phyloP scores from a whole-genome alignment of 1,139 yeast genomes.

The Scheffersomyces insectosa region DNA sequence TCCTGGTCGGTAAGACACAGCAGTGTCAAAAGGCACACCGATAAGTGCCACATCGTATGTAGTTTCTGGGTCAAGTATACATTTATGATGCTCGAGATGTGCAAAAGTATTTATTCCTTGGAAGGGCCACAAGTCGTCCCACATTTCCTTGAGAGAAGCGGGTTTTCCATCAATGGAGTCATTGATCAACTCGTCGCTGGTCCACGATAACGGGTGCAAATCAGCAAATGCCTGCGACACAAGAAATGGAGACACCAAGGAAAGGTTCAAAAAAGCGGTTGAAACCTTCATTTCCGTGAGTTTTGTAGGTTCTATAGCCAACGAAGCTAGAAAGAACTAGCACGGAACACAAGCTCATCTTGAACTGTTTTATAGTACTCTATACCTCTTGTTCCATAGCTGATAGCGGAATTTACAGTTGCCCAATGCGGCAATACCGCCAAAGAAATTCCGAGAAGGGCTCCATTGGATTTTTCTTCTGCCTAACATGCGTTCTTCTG shows the following conservation, averaged over 20 bases:
- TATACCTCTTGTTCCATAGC: neutral
- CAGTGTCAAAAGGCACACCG: conserved; percentile 81
- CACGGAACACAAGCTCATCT: neutral
- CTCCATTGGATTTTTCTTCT: too few species aligned
- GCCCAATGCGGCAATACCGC: conserved; percentile 2
- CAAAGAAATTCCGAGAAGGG: neutral
- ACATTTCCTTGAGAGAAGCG: conserved; percentile 49
- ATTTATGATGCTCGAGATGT: conserved; percentile 59
- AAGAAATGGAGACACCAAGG: neutral
- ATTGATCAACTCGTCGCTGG: neutral
- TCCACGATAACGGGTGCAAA: neutral
- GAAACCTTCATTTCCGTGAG: neutral
- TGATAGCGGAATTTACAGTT: neutral
- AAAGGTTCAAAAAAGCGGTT: neutral
- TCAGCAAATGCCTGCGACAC: neutral
- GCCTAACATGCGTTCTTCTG: too few species aligned
- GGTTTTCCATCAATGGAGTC: neutral
- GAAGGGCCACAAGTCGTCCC: conserved; percentile 71
- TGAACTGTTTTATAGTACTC: neutral
- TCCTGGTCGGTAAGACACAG: conserved; percentile 71
- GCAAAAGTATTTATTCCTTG: conserved; percentile 76
- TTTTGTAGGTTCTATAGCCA: neutral
- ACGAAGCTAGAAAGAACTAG: neutral
- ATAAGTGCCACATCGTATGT: conserved; percentile 65
- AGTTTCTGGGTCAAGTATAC: conserved; percentile 50